Percentiles rank a stretch among this genome's conserved stretches.
Conservation (phyloP, 2,329 filamentous ascomycete species). For the Colletotrichum camelliae region DNA sequence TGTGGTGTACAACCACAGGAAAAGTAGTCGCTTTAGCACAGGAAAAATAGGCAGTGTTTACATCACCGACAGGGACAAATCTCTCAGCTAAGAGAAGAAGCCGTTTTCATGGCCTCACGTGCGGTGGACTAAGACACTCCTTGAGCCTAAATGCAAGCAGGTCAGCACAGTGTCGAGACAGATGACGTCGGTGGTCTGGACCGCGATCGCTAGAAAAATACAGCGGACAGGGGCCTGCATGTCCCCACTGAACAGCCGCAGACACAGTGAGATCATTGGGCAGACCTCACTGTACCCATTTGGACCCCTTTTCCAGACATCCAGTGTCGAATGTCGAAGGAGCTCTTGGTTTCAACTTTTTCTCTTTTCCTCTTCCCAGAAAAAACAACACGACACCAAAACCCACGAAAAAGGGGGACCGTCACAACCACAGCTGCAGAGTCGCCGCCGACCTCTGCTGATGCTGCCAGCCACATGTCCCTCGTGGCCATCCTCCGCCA, state of each 20-base stretch:
- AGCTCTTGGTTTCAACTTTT: neutral
- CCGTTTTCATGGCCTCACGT: neutral
- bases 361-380: neutral
- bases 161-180: neutral
- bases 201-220: neutral
- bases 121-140: neutral
- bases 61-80: too few species aligned
- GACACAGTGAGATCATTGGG: neutral
- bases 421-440: slow-evolving; percentile 11
- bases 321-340: neutral
- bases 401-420: neutral
- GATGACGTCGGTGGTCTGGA: slow-evolving; percentile 21
- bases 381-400: neutral
- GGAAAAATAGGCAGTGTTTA: too few species aligned
- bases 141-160: neutral
- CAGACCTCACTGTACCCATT: neutral
- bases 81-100: too few species aligned
- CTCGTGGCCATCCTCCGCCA: slow-evolving; percentile 59
- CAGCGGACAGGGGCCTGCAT: neutral
- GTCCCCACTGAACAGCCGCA: neutral
- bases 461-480: slow-evolving; percentile 50
- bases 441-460: slow-evolving; percentile 8
- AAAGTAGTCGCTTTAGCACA: too few species aligned
- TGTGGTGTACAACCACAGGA: too few species aligned
- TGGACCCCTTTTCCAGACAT: slow-evolving; percentile 17